phyloP scores from a whole-genome alignment of 768 basidiomycete species.

The Tulasnella sp. region DNA sequence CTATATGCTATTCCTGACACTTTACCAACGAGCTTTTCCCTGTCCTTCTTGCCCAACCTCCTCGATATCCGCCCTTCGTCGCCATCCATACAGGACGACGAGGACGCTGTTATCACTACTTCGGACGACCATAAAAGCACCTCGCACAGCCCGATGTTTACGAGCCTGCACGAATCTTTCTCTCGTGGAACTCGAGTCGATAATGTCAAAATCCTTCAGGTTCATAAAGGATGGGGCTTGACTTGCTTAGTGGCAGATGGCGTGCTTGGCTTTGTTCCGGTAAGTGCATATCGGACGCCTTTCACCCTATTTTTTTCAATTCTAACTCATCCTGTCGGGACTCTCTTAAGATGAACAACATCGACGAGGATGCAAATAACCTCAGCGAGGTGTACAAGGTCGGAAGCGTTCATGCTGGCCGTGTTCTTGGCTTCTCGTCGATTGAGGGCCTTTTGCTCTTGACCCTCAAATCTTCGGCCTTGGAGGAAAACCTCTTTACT shows the following conservation, averaged over 20 bases:
- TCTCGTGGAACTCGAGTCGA: constrained; percentile 70
- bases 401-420: constrained; percentile 71
- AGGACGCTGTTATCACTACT: background rate
- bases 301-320: background rate
- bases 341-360: constrained; percentile 24
- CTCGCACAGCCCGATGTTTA: background rate
- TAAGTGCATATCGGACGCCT: constrained; percentile 36
- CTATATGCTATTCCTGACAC: constrained; percentile 65
- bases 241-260: constrained; percentile 56
- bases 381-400: constrained; percentile 70
- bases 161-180: constrained; percentile 49
- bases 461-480: constrained; percentile 71
- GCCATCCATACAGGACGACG: background rate
- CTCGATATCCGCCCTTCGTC: constrained; percentile 31
- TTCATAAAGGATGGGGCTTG: constrained; percentile 78
- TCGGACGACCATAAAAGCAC: background rate
- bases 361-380: background rate
- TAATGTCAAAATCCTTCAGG: constrained; percentile 58
- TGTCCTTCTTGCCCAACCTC: constrained; percentile 68
- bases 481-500: constrained; percentile 81
- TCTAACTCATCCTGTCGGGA: background rate
- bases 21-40: constrained; percentile 74
- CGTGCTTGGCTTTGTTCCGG: constrained; percentile 79
- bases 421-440: constrained; percentile 76
- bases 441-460: constrained; percentile 86